Percentiles rank a stretch among this genome's conserved stretches.
Evolutionary conservation across 106 monocot species (phyloP).

Genomic region (Phalaenopsis equestris): DNA sequence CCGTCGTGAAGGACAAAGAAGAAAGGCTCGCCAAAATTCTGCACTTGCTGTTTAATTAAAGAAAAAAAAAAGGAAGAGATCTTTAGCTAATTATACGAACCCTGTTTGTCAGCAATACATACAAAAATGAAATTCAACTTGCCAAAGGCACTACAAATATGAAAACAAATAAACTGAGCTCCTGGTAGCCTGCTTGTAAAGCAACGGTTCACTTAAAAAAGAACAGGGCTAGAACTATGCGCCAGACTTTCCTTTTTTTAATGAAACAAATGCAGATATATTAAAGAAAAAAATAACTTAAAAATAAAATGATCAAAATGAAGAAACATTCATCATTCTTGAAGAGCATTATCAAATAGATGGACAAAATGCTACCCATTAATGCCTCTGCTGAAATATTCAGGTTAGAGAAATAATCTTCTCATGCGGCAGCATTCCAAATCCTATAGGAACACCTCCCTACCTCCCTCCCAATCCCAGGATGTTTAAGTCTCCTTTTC

Average conservation of each 20-base stretch:
- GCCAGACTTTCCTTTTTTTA: background rate
- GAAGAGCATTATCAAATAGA: background rate
- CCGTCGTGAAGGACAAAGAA: slow-evolving; percentile 91
- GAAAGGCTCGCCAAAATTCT: slow-evolving; percentile 98
- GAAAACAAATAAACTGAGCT: background rate
- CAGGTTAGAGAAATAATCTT: background rate
- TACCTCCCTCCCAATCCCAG: too few species aligned
- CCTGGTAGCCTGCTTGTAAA: background rate
- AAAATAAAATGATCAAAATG: background rate
- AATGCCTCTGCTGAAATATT: background rate
- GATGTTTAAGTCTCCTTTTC: too few species aligned
- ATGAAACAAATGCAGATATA: background rate
- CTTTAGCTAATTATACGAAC: background rate
- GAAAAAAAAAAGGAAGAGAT: background rate
- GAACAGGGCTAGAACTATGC: background rate
- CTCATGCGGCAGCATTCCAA: background rate
- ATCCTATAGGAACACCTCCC: too few species aligned
- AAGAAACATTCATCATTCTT: background rate
- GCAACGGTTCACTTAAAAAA: background rate
- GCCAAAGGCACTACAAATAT: background rate
- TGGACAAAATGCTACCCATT: background rate
- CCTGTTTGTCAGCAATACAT: background rate
- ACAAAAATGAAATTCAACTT: background rate
- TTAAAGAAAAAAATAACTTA: background rate
- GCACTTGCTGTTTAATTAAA: slow-evolving; percentile 47